phyloP scores from a whole-genome alignment of 495 filamentous ascomycete genomes.

The Penicillium samsonianum region DNA sequence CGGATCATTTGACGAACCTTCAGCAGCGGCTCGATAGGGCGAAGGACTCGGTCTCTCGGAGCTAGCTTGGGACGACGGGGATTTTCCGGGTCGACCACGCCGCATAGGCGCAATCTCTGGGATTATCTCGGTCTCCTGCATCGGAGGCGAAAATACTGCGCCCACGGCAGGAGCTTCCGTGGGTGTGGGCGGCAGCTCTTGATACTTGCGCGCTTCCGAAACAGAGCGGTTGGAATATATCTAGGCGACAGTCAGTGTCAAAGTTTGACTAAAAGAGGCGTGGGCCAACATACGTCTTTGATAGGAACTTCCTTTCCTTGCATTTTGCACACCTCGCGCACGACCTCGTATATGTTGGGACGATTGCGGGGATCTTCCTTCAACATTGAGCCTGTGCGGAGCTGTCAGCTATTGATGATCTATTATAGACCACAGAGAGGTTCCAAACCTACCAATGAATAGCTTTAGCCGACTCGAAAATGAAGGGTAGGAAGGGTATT shows the following conservation, averaged over 20 bases:
- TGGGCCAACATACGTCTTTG: constrained; percentile 69
- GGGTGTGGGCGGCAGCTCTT: constrained; percentile 59
- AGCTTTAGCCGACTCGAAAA: constrained; percentile 91
- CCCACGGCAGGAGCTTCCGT: constrained; percentile 63
- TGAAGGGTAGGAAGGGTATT: constrained; percentile 80
- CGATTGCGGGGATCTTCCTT: constrained; percentile 77
- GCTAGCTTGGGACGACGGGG: constrained; percentile 37
- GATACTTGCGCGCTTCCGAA: constrained; percentile 62
- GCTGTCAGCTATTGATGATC: constrained; percentile 14
- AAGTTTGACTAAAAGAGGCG: neutral
- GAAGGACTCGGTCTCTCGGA: constrained; percentile 69
- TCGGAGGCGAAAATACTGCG: constrained; percentile 64
- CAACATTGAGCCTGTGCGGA: constrained; percentile 77
- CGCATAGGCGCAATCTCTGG: constrained; percentile 96
- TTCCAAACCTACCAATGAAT: constrained; percentile 73
- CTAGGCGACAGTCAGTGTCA: constrained; percentile 44
- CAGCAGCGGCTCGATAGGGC: constrained; percentile 57
- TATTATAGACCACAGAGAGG: neutral
- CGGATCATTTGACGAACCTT: constrained; percentile 68
- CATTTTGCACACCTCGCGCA: constrained; percentile 84
- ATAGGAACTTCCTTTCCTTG: constrained; percentile 86
- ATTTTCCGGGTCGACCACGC: constrained; percentile 73
- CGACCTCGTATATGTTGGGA: constrained; percentile 91
- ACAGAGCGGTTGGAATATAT: constrained; percentile 76
- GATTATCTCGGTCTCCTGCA: constrained; percentile 67